Base-by-base conservation (phyloP, 768 basidiomycete species). In the Hirschioporus abietinus region DNA sequence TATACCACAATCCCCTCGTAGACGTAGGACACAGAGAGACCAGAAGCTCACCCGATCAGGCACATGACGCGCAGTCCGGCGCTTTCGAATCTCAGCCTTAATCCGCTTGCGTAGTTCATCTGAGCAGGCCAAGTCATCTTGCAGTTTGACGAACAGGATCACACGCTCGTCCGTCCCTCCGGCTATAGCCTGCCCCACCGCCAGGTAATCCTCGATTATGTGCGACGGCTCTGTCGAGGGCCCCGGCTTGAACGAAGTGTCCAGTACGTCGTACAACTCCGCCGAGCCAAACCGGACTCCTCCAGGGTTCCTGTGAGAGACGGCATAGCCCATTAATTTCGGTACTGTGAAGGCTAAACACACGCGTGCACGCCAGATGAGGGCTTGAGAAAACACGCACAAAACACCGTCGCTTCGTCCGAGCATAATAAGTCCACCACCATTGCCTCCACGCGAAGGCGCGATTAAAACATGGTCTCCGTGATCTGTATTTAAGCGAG, bases 211-310 rank as follows among this genome's bases (percentile, higher is more conserved):
- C 61, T 78, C 78, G 62, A 85, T 75, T 7, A 75, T 74, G 66
- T 83, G 75, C 60, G 86, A 74, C 58, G 74, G 71, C 68, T 79
- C 72, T 67, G 78, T 77, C 63, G 35, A 26, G 67, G 76, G 75
- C 58, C 75, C 71, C 52, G 81, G 71, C 10, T 83, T 82, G 74
- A 89, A 89, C 70, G 81, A 83, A 42, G 79, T 72, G 68, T 91
- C 91, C 57, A 93, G 79, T 64, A 93, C 89, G 72, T 91, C 88
- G 75, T 93, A 92, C 35, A 93, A 83, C 76, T 93, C 92, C 58
- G 89, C 83, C 42, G 90, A 89, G 57, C 91, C 91, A 73, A 92
- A 93, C 34, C 91, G 84, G 70, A 92, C 85, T n/a, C 91, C 91
- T 63, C 89, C 89, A 26, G 92, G 91, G 72, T 93, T 93, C 70